Base-by-base conservation (phyloP, 805 yeast genomes). In the Ogataea pini region DNA sequence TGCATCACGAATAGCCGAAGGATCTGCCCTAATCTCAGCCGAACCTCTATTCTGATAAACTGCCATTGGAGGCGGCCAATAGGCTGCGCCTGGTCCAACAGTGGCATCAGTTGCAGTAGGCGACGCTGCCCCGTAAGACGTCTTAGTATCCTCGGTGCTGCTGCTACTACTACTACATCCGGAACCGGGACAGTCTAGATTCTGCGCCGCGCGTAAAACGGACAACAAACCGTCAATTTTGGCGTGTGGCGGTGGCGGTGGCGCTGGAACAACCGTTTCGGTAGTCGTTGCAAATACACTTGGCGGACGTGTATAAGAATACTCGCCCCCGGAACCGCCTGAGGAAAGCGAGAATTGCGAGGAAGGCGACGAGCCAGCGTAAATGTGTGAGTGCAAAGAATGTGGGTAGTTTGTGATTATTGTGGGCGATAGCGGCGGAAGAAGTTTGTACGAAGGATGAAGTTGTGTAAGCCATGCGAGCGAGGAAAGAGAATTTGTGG, bases 121-220 rank as follows among this genome's bases (percentile, higher is more conserved):
- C 31, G 14, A 10, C 31, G n/a, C 14, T 12, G 31, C 31, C 25
- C 25, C 25, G 8, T 22, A 22, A 22, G 25, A 6, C 7, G 5
- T 22, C 25, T 22, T 22, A 8, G 8, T 22, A 22, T 22, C 25
- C 25, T 22, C 24, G 12, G 22, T 37, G 5, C 53, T 41, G 25
- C 52, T 12, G 16, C 16, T 29, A 14, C 16, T 29, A 17, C 16
- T 29, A 14, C 16, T 29, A 17, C 36, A 33, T 5, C 54, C 43
- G 20, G 54, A 14, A 10, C 50, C 31, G 27, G 47, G 29, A 22
- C 45, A 40, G 41, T 56, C 60, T 27, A 56, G 38, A 36, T 56
- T 52, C 40, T 60, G 59, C 19, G 64, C 64, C 8, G 64, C 64
- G 34, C 50, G 52, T 20, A 60, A 48, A 14, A 60, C 64, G 2